Base-by-base conservation (phyloP, 345 rosid species). In the Euphorbia peplus region DNA sequence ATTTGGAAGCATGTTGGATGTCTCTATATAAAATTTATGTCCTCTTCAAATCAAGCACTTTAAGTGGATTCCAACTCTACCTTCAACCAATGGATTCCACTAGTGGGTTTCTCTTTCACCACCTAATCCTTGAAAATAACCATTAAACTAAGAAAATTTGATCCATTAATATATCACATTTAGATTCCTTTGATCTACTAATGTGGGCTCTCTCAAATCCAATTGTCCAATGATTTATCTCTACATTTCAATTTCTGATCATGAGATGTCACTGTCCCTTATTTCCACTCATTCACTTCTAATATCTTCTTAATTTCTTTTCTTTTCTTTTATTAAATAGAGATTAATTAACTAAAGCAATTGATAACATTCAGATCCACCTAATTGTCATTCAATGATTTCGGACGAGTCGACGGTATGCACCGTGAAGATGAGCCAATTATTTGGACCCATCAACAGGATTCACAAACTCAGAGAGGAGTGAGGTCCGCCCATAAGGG, bases 51-150 rank as follows among this genome's bases (percentile, higher is more conserved):
- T 80, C 80, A 79, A 75, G 80, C 85, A 80, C 81, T 82, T 78
- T 48, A 79, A 84, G 92, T 92, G 98, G 96, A 85, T 80, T 87
- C 98, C 95, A 88, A 90, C 98, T 90, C 96, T 85, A 81, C 89
- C 89, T 78, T 86, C 86, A 85, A 86, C 87, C 89, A 80, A 3
- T 66, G 76, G 83, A 76, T 77, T 64, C 80, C 72, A 42, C 13
- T 79, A 82, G 96, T 83, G 93, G 91, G 84, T 80, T 79, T 92
- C 91, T 76, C 73, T 92, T 90, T 88, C 98, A 82, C 86, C 86
- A 88, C 95, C 98, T 82, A 92, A 88, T 87, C 76, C 84, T 75
- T 67, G 74, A 84, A 84, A 81, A 78, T 66, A 80, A 80, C 80
- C 70, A 73, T 75, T 76, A 77, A 75, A 75, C 30, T 50, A 46